Conservation (phyloP, 345 rosid genomes). For the Dipteronia sinensis region DNA sequence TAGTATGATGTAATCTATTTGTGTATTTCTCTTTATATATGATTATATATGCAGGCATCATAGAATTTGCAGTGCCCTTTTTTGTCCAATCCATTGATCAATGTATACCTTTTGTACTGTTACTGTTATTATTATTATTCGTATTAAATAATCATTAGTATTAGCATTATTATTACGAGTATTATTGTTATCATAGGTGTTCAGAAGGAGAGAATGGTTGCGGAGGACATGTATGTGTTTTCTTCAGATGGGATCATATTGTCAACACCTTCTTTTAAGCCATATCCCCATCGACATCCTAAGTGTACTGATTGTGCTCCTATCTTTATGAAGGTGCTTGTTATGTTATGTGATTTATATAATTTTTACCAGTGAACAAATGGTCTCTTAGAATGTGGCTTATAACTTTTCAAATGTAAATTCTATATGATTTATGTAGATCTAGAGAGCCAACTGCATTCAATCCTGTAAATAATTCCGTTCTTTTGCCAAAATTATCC, state of each 20-base stretch:
- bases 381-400: neutral
- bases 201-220: slow-evolving; percentile 56
- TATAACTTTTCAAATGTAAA: neutral
- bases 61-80: neutral
- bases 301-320: slow-evolving; percentile 53
- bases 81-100: neutral
- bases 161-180: neutral
- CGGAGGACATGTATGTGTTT: slow-evolving; percentile 44
- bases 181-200: slow-evolving; percentile 32
- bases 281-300: slow-evolving; percentile 39
- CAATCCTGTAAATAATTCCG: neutral
- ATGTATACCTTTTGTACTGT: neutral
- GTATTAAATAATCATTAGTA: neutral
- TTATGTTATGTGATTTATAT: neutral
- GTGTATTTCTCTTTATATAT: neutral
- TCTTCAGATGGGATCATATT: slow-evolving; percentile 33
- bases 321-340: slow-evolving; percentile 41
- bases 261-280: slow-evolving; percentile 37
- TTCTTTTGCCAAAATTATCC: neutral
- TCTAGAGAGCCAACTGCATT: too few species aligned
- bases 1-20: neutral
- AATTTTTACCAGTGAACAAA: neutral
- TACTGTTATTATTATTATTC: neutral
- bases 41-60: neutral
- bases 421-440: neutral